Percentiles rank a stretch among this genome's conserved stretches.
phyloP scores from a whole-genome alignment of 306 rosid species.

The Cercis canadensis region DNA sequence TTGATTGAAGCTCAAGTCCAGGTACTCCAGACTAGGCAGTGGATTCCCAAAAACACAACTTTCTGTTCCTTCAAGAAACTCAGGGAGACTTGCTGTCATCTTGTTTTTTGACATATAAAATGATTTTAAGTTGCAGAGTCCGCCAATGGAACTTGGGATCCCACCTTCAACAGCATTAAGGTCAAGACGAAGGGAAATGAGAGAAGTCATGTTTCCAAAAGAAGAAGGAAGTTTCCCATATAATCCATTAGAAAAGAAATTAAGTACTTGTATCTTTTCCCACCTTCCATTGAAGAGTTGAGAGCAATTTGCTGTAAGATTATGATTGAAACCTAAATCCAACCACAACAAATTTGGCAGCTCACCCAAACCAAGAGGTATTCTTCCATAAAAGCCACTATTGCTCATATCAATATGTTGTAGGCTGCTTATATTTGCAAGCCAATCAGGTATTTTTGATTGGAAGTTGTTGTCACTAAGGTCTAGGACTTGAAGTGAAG shows the following conservation, averaged over 20 bases:
- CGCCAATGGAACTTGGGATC: constrained; percentile 49
- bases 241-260: constrained; percentile 26
- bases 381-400: constrained; percentile 44
- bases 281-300: constrained; percentile 46
- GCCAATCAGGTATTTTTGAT: constrained; percentile 53
- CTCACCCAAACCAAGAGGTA: constrained; percentile 51
- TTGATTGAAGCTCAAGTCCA: constrained; percentile 31
- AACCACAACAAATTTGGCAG: constrained; percentile 41
- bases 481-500: constrained; percentile 49
- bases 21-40: constrained; percentile 24
- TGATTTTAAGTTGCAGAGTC: constrained; percentile 30
- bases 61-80: constrained; percentile 41
- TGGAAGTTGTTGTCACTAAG: constrained; percentile 30
- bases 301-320: constrained; percentile 49
- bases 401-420: constrained; percentile 17
- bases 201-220: constrained; percentile 54
- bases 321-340: background rate
- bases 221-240: constrained; percentile 49
- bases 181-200: constrained; percentile 32
- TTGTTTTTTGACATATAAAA: constrained; percentile 31
- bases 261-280: constrained; percentile 36
- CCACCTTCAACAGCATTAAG: constrained; percentile 44
- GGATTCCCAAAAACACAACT: constrained; percentile 25
- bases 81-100: constrained; percentile 44
- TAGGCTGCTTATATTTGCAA: constrained; percentile 47